phyloP scores from a whole-genome alignment of 441 rosid genomes.

The Rhodomyrtus psidioides region DNA sequence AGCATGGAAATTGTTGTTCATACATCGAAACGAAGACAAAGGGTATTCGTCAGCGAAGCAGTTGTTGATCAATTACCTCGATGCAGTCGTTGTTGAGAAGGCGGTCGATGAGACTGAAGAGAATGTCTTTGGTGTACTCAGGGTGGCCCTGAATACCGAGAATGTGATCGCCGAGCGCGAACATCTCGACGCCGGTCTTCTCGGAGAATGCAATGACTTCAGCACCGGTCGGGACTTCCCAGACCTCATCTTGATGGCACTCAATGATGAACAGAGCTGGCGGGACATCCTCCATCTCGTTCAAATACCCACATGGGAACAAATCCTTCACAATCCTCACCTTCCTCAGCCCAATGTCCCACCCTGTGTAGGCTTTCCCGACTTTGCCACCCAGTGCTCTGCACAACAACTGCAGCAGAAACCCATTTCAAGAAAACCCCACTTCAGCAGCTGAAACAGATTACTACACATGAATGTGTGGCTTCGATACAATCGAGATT shows the following conservation, averaged over 20 bases:
- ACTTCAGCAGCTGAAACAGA: neutral
- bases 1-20: neutral
- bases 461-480: neutral
- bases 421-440: neutral
- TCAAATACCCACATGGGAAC: constrained; percentile 10
- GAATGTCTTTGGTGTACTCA: constrained; percentile 77
- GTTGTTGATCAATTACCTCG: constrained; percentile 23
- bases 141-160: constrained; percentile 89
- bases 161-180: constrained; percentile 39
- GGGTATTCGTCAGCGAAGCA: neutral
- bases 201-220: constrained; percentile 65
- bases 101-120: constrained; percentile 58
- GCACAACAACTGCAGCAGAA: constrained; percentile 40
- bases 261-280: constrained; percentile 45
- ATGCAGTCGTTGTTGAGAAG: constrained; percentile 32
- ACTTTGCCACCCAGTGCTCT: constrained; percentile 71
- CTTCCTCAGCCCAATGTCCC: constrained; percentile 68
- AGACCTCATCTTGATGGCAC: constrained; percentile 78
- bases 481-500: neutral
- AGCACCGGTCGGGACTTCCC: constrained; percentile 67
- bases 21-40: neutral
- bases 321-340: constrained; percentile 44
- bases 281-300: constrained; percentile 24
- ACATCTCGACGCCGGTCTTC: constrained; percentile 71
- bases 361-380: constrained; percentile 52